Conservation (phyloP, 2,329 filamentous ascomycete species). For the Magnaporthiopsis rhizophila region DNA sequence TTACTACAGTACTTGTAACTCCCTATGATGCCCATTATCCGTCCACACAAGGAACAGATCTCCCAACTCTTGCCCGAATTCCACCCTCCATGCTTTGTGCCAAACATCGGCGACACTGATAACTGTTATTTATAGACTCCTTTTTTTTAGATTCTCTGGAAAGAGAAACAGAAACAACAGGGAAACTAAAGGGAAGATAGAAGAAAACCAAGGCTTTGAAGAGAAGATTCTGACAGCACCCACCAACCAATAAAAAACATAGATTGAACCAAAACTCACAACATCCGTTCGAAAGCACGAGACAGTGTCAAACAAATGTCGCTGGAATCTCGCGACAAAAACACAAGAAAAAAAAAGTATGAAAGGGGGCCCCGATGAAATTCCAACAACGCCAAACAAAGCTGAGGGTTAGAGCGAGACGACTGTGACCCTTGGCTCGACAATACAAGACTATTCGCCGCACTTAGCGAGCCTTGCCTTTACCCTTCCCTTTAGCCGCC, state of each 20-base stretch:
- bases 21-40: neutral
- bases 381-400: neutral
- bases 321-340: neutral
- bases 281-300: neutral
- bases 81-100: neutral
- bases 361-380: neutral
- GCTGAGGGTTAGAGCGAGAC: neutral
- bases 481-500: slow-evolving; percentile 15
- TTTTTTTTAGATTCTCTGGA: neutral
- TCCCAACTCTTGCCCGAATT: neutral
- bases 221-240: neutral
- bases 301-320: neutral
- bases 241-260: neutral
- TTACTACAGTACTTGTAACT: neutral
- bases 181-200: neutral
- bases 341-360: neutral
- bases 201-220: neutral
- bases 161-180: neutral
- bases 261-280: neutral
- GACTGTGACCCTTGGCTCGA: neutral
- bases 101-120: neutral
- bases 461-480: slow-evolving; percentile 10
- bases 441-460: no score
- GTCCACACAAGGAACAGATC: no score
- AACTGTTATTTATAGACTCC: neutral